These are phyloP conservation scores for Plasmodium ovale DNA, from an alignment of 169 alveolate species.

Conservation along the genomic window DNA sequence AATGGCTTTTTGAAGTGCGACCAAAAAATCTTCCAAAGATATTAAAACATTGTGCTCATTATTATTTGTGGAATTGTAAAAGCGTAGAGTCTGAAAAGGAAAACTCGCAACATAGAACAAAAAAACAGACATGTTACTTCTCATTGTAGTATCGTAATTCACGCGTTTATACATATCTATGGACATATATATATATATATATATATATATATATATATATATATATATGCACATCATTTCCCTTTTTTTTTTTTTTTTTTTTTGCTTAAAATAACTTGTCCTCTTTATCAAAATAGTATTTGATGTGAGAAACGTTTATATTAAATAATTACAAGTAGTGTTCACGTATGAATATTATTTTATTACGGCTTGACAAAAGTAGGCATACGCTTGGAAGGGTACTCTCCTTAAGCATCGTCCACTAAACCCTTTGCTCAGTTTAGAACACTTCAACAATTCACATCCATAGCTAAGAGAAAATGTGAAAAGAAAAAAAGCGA, in stretches of 20 bases:
- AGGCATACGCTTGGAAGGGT: slow-evolving; percentile 85
- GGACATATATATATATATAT: neutral
- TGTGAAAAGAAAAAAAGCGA: neutral
- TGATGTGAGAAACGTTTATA: neutral
- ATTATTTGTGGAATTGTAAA: slow-evolving; percentile 60
- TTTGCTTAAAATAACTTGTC: neutral
- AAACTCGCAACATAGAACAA: neutral
- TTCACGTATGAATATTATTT: too few species aligned
- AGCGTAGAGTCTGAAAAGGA: slow-evolving; percentile 63
- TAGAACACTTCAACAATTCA: slow-evolving; percentile 74
- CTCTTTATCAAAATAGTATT: too few species aligned
- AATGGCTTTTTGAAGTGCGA: slow-evolving; percentile 65
- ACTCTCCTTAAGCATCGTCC: slow-evolving; percentile 86
- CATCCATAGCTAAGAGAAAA: slow-evolving; percentile 34
- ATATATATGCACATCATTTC: neutral
- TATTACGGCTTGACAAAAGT: slow-evolving; percentile 76
- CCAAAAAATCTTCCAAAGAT: slow-evolving; percentile 56
- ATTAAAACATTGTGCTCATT: slow-evolving; percentile 40
- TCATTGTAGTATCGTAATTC: neutral
- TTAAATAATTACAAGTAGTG: too few species aligned
- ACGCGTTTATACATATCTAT: neutral
- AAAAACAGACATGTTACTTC: neutral
- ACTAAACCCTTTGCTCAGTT: slow-evolving; percentile 78
- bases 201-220: slow-evolving; percentile 11
- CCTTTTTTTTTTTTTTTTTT: neutral